Evolutionary conservation across 2,329 filamentous ascomycete genomes (phyloP), one percentile per base, ranked within the genome.

Genomic region (Paracamarosporium sp.): DNA sequence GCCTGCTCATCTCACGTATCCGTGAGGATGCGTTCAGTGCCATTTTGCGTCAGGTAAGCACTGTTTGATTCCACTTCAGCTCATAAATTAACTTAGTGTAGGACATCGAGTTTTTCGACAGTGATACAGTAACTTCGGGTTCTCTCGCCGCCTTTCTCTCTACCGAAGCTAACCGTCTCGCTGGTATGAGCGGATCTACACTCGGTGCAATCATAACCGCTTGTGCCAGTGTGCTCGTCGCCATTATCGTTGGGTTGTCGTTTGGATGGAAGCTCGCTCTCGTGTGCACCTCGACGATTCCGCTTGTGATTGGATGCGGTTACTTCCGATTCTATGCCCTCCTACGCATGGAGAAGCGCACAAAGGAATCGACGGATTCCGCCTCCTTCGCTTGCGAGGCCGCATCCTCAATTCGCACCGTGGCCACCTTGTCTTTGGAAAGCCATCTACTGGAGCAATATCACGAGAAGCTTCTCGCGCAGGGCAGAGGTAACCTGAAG

Each of bases 331-430:
- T 97, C 79, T 93, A 87, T 78, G 88, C 95, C 0, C 92, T 93
- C 87, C 63, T 97, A 92, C 80, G 90, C 91, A 78, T 84, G 83
- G 35, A 89, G 88, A 53, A 89, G 91, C 4, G 96, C 92, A 83
- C 83, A 81, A 64, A 92, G 91, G 2, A 97, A 96, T 72, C 88
- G 89, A 73, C 74, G 85, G 83, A 85, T 33, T 96, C 93, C 52
- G 94, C 94, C 5, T 90, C 89, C 50, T 98, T 91, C 73, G 95
- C 95, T 9, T 97, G 93, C 54, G 95, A 99, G 76, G 93, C 94
- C 41, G 96, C 95, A 24, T 93, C 91, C 1, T 91, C 93, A 5
- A 97, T 98, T 66, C 90, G 94, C 53, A 98, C 95, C 4, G 94
- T 98, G n/a, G 94, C 93, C 4, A 90, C 92, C 2, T 83, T 98